Evolutionary conservation across 805 yeast species (phyloP).

Genomic region (Wickerhamomyces strasburgensis): DNA sequence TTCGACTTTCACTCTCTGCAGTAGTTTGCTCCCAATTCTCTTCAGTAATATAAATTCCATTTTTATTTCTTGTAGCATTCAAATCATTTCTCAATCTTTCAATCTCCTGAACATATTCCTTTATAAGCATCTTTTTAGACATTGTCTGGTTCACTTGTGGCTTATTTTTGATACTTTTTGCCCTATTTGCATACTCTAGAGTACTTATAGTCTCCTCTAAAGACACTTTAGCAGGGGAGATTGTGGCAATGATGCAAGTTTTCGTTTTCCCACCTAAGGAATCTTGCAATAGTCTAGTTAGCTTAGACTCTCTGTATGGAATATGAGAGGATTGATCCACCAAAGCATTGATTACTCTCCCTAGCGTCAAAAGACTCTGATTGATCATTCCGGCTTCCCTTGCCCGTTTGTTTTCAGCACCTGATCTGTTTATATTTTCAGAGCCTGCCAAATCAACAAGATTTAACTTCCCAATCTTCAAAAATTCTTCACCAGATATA

Average conservation of each 20-base stretch:
- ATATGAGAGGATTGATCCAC: constrained; percentile 64
- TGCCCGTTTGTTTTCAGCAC: constrained; percentile 78
- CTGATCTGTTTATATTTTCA: constrained; percentile 78
- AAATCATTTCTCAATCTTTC: constrained; percentile 56
- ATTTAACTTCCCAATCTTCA: constrained; percentile 63
- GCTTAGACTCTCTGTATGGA: constrained; percentile 81
- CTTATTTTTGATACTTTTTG: constrained; percentile 66
- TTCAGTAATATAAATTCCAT: constrained; percentile 59
- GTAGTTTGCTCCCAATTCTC: constrained; percentile 43
- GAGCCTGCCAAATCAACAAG: constrained; percentile 94
- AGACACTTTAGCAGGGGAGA: constrained; percentile 71
- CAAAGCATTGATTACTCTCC: constrained; percentile 75
- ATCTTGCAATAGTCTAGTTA: constrained; percentile 74
- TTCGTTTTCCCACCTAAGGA: constrained; percentile 81
- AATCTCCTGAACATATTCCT: constrained; percentile 51
- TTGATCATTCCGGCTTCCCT: constrained; percentile 90
- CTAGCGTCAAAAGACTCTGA: constrained; percentile 77
- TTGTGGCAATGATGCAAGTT: constrained; percentile 77
- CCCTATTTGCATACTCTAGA: constrained; percentile 77
- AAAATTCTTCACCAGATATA: constrained; percentile 43
- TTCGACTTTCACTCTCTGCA: constrained; percentile 42
- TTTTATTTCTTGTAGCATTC: constrained; percentile 55
- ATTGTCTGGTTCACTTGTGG: constrained; percentile 59
- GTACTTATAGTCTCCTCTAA: constrained; percentile 77
- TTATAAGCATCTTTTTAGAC: constrained; percentile 51